Conservation (phyloP, 345 rosid genomes). For the Moringa oleifera region DNA sequence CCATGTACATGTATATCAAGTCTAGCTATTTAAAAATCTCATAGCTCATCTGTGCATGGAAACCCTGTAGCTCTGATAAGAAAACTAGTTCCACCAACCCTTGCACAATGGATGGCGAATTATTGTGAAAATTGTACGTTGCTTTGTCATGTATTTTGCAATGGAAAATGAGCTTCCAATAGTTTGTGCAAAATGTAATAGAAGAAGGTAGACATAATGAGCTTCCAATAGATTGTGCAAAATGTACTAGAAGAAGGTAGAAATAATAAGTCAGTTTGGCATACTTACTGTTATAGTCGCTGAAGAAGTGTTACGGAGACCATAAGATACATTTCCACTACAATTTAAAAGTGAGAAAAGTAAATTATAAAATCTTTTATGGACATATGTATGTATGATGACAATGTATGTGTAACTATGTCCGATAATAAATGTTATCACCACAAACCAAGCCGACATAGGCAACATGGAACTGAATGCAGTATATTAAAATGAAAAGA, state of each 20-base stretch:
- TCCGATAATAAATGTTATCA: neutral
- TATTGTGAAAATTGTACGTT: too few relatives aligned
- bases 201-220: constrained; percentile 3
- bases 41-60: too few relatives aligned
- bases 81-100: too few relatives aligned
- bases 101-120: too few relatives aligned
- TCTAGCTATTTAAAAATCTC: too few relatives aligned
- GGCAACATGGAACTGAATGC: neutral
- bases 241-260: neutral
- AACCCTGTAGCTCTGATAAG: too few relatives aligned
- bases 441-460: neutral
- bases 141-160: too few relatives aligned
- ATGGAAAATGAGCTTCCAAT: constrained; percentile 1
- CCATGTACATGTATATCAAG: too few relatives aligned
- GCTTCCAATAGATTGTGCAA: constrained; percentile 1
- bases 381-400: neutral
- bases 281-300: constrained; percentile 58
- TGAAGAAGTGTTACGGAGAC: constrained; percentile 78
- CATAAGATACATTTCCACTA: constrained; percentile 77
- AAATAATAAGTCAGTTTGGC: constrained; percentile 13
- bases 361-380: constrained; percentile 4
- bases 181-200: constrained; percentile 1
- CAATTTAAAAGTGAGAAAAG: constrained; percentile 26
- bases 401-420: too few relatives aligned
- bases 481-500: neutral